phyloP scores from a whole-genome alignment of 768 basidiomycete species.

The Tremella mesenterica region DNA sequence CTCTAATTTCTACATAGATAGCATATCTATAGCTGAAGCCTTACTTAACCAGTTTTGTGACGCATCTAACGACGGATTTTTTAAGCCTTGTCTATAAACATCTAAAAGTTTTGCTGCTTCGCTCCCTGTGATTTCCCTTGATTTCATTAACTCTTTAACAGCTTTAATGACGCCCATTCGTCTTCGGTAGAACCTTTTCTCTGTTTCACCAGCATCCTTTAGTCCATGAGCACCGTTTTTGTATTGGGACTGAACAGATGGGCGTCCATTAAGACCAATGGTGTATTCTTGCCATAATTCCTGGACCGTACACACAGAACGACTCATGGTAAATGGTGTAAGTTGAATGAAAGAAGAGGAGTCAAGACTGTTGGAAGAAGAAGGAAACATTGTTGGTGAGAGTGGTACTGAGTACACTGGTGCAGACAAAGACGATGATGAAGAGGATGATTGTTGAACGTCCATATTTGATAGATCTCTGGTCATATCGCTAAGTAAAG shows the following conservation, averaged over 20 bases:
- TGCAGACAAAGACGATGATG: no score
- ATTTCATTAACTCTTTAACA: neutral
- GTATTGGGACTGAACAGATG: neutral
- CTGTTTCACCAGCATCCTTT: neutral
- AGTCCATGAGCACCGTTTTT: neutral
- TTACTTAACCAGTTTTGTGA: neutral
- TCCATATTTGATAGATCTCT: no score
- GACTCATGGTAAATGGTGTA: neutral
- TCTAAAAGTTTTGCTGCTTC: neutral
- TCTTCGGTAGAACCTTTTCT: neutral
- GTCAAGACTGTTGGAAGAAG: neutral
- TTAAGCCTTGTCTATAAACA: neutral
- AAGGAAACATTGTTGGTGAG: no score
- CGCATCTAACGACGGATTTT: neutral
- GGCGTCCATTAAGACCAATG: neutral
- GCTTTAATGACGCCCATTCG: neutral
- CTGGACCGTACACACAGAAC: neutral
- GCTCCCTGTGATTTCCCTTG: neutral
- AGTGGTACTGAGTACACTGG: no score
- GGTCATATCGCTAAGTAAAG: no score
- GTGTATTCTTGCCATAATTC: neutral
- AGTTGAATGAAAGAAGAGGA: neutral
- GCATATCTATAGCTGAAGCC: neutral
- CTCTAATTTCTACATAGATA: neutral
- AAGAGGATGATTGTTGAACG: no score